Evolutionary conservation across 2,329 filamentous ascomycete species (phyloP), one percentile per base, ranked within the genome.

Genomic region (Pyrenophora tritici-repentis): DNA sequence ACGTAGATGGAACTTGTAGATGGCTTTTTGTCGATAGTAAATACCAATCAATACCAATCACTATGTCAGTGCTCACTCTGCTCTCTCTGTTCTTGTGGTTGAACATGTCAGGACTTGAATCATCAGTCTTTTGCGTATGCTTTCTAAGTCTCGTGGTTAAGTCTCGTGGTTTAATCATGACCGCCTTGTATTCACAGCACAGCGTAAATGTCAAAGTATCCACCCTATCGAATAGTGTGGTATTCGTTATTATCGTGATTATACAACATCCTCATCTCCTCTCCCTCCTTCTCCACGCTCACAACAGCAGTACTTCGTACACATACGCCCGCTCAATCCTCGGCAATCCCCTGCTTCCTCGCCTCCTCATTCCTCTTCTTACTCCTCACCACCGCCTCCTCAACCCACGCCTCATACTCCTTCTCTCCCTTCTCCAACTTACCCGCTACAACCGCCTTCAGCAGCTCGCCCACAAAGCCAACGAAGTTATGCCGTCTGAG

Each of bases 401-500:
- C 83, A 13, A 94, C 76, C 90, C 90, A 95, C 64, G 78, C 78
- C 1, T 87, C 81, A 72, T 93, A 94, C 10, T 80, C 85, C 10
- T 78, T 82, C 2, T 83, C 78, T 0, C 84, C 87, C 58, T 87
- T 81, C 53, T 80, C 78, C 34, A 95, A 71, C 79, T 95, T 96
- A 55, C 78, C 73, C 58, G 76, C 81, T n/a, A 91, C 88, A 3
- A 97, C 93, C 1, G 86, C 89, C 79, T 94, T 95, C 63, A 96
- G 78, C 54, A 97, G 80, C 78, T 97, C 91, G 10, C 90, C 91
- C 3, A 93, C 89, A 67, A 99, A 97, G 0, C 91, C 93, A 0
- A 99, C 90, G 78, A 99, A 99, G 75, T 99, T 99, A 75, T 96
- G 93, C 64, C 89, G 80, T 54, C 94, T 79, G 66, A 99, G 79